phyloP scores from a whole-genome alignment of 768 basidiomycete species.

The Daedaleopsis sinensis region DNA sequence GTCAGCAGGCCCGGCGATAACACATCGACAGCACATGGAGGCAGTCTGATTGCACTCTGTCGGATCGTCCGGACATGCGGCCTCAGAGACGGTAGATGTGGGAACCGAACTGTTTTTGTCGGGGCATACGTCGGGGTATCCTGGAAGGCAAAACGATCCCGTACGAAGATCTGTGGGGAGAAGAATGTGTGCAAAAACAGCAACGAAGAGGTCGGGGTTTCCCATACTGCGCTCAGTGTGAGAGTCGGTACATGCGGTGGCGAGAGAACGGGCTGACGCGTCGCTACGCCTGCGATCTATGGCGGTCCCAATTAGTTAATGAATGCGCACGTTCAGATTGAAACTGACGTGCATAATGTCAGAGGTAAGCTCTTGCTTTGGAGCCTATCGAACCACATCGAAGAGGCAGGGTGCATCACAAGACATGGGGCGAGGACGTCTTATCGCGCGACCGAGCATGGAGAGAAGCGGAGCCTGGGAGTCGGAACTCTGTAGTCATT shows the following conservation, averaged over 20 bases:
- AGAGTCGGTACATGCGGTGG: slow-evolving; percentile 9
- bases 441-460: slow-evolving; percentile 1
- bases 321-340: neutral
- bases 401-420: neutral
- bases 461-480: neutral
- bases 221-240: neutral
- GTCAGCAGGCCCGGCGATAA: slow-evolving; percentile 1
- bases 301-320: neutral
- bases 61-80: neutral
- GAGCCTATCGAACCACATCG: neutral
- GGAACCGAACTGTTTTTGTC: neutral
- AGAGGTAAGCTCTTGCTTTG: neutral
- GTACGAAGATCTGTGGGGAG: neutral
- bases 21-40: neutral
- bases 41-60: neutral
- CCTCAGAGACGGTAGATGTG: neutral
- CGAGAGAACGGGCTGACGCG: neutral
- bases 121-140: slow-evolving; percentile 2
- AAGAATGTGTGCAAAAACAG: neutral
- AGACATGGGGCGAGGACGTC: neutral
- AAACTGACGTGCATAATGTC: neutral
- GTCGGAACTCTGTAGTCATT: neutral
- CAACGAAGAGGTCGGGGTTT: neutral
- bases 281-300: neutral
- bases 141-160: neutral